A percentile compares a stretch with the other conserved stretches of the same genome.
Conservation (phyloP, 176 grass and related monocot genomes). For the Tillandsia fasciculata region DNA sequence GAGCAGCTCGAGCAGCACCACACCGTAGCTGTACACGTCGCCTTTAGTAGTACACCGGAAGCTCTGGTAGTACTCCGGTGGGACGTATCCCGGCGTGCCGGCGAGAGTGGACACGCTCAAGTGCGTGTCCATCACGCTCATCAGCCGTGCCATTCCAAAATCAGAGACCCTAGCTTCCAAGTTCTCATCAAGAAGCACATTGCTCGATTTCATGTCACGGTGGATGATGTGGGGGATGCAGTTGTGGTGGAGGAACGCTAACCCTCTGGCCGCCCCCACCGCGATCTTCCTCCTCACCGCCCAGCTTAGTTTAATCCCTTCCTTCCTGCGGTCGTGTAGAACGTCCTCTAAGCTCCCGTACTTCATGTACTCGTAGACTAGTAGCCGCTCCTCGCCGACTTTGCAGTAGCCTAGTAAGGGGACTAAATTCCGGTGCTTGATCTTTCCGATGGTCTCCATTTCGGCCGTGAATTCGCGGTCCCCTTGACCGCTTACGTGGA, state of each 20-base stretch:
- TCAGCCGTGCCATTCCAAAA: slow-evolving; percentile 83
- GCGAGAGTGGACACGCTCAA: slow-evolving; percentile 88
- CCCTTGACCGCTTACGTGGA: slow-evolving; percentile 88
- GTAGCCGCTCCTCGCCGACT: slow-evolving; percentile 61
- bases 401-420: slow-evolving; percentile 91
- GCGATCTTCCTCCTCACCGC: slow-evolving; percentile 59
- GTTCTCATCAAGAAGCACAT: slow-evolving; percentile 80
- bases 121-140: slow-evolving; percentile 81
- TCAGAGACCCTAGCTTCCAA: slow-evolving; percentile 89
- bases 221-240: slow-evolving; percentile 95
- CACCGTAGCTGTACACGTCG: slow-evolving; percentile 89
- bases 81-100: slow-evolving; percentile 90
- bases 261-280: slow-evolving; percentile 66
- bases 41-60: slow-evolving; percentile 91
- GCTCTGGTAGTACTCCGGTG: slow-evolving; percentile 96
- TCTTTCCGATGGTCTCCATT: slow-evolving; percentile 96
- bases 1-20: slow-evolving; percentile 86
- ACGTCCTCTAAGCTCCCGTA: slow-evolving; percentile 88
- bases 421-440: slow-evolving; percentile 95
- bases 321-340: slow-evolving; percentile 59
- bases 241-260: slow-evolving; percentile 92
- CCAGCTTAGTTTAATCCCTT: slow-evolving; percentile 60
- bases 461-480: slow-evolving; percentile 91
- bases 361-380: slow-evolving; percentile 96
- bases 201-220: slow-evolving; percentile 96